These are phyloP conservation scores for Leptographium galeiforme DNA, from an alignment of 2,329 filamentous ascomycete species.

Conservation along the genomic window DNA sequence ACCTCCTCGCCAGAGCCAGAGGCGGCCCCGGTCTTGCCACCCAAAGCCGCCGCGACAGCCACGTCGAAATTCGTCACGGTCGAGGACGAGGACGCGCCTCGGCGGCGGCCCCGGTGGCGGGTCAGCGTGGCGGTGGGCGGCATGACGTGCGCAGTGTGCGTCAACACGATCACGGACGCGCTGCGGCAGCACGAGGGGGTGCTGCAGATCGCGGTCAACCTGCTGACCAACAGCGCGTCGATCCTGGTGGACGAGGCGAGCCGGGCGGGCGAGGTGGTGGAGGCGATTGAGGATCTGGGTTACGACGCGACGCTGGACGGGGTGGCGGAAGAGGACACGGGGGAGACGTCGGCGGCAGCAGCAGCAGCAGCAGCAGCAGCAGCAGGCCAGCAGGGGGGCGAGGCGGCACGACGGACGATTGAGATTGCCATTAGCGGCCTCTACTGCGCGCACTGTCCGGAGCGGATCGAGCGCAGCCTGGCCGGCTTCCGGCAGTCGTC, in stretches of 20 bases:
- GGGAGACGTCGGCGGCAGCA: constrained; percentile 11
- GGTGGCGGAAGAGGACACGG: constrained; percentile 18
- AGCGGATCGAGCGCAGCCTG: constrained; percentile 40
- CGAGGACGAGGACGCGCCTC: constrained; percentile 18
- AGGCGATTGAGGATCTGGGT: constrained; percentile 48
- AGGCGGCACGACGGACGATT: constrained; percentile 35
- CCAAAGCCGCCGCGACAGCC: constrained; percentile 5
- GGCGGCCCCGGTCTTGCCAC: neutral
- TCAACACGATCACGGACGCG: constrained; percentile 46
- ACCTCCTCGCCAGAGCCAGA: neutral
- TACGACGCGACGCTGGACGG: constrained; percentile 50
- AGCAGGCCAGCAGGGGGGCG: too few species aligned
- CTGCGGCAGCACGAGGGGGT: constrained; percentile 46
- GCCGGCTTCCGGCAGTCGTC: constrained; percentile 33
- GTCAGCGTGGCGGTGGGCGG: constrained; percentile 49
- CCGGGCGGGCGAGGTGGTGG: constrained; percentile 33
- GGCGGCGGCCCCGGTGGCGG: constrained; percentile 26
- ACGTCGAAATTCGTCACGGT: constrained; percentile 20
- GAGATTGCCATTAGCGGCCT: constrained; percentile 57
- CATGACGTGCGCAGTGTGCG: constrained; percentile 63
- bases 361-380: too few species aligned
- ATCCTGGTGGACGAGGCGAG: constrained; percentile 38
- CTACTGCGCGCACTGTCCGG: constrained; percentile 60
- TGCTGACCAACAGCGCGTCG: constrained; percentile 53
- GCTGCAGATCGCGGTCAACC: constrained; percentile 43